phyloP scores from a whole-genome alignment of 805 yeast species.

The Pichia exigua region DNA sequence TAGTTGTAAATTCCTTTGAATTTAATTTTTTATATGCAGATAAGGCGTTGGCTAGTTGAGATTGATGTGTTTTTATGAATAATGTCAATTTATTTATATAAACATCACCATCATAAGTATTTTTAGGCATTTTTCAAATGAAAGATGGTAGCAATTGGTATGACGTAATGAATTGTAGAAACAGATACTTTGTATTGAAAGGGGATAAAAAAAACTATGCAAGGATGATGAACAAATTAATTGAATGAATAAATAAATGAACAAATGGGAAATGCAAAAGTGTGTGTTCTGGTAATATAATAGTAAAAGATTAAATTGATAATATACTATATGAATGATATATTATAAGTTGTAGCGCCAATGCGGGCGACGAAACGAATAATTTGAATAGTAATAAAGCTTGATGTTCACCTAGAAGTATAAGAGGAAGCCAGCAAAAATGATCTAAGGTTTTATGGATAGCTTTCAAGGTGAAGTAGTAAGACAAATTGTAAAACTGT shows the following conservation, averaged over 20 bases:
- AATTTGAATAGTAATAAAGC: not conserved
- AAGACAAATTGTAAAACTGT: not conserved
- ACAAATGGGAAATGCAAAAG: not conserved
- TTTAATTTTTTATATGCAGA: conserved; percentile 41
- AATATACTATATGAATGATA: too few relatives aligned
- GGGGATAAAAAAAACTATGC: not conserved
- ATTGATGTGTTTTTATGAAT: conserved; percentile 48
- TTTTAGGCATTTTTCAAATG: conserved; percentile 12
- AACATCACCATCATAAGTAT: conserved; percentile 47
- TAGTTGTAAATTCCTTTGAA: conserved; percentile 9
- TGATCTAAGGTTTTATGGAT: too few relatives aligned
- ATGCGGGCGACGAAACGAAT: not conserved
- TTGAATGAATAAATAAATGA: too few relatives aligned
- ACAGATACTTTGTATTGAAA: not conserved
- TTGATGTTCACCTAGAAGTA: not conserved
- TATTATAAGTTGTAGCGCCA: not conserved
- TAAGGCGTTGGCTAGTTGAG: conserved; percentile 51
- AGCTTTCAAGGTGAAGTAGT: not conserved
- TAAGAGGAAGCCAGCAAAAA: not conserved
- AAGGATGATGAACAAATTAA: not conserved
- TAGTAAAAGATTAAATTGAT: not conserved
- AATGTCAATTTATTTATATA: conserved; percentile 47
- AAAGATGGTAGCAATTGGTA: not conserved
- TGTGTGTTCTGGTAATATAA: too few relatives aligned
- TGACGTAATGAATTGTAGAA: not conserved